Percentiles rank a stretch among this genome's conserved stretches.
Conservation (phyloP, 2,329 filamentous ascomycete genomes). For the Verticillium tricorpus region DNA sequence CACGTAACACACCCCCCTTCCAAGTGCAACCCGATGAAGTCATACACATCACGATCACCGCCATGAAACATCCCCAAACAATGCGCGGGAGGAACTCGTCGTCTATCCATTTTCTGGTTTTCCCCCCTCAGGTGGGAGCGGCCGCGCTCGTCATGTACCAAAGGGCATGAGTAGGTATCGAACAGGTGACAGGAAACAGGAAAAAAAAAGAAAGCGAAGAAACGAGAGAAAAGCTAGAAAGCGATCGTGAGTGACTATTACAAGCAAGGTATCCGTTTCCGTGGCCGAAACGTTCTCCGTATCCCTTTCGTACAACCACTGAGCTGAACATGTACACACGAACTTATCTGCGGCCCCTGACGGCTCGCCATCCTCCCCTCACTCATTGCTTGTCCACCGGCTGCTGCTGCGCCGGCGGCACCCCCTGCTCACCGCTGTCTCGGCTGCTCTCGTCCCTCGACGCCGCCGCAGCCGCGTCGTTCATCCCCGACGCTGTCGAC, state of each 20-base stretch:
- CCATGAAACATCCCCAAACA: background rate
- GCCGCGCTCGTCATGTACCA: background rate
- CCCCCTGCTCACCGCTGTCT: background rate
- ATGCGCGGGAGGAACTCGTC: background rate
- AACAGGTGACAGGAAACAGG: background rate
- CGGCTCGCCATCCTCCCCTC: background rate
- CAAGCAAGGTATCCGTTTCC: background rate
- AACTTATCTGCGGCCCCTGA: background rate
- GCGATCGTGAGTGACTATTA: background rate
- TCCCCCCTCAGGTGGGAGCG: background rate
- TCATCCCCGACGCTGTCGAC: background rate
- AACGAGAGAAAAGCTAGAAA: background rate
- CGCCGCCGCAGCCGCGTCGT: background rate
- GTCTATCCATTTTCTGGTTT: background rate
- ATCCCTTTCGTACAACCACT: background rate
- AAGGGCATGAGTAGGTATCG: background rate
- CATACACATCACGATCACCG: background rate
- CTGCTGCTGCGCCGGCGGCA: background rate
- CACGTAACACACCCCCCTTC: background rate
- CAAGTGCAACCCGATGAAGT: background rate
- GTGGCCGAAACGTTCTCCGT: background rate
- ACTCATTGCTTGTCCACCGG: background rate
- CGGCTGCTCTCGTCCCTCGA: background rate
- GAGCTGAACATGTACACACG: background rate
- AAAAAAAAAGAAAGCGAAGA: background rate